phyloP scores from a whole-genome alignment of 305 asterid species.

The Fraxinus floribunda region DNA sequence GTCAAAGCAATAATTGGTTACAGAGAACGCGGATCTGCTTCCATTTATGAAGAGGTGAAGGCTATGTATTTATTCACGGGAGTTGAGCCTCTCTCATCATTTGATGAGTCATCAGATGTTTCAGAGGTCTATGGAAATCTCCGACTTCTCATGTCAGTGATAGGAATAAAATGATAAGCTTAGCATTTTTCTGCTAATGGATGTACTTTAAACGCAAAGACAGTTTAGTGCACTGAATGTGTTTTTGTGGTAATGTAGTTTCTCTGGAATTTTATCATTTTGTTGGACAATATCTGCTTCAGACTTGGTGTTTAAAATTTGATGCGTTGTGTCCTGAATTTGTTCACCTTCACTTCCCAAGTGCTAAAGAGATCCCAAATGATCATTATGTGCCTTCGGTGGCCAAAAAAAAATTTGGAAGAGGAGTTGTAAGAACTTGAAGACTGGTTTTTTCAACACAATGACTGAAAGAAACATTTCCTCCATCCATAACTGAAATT shows the following conservation, averaged over 20 bases:
- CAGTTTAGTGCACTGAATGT: neutral
- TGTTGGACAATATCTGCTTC: neutral
- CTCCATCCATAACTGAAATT: neutral
- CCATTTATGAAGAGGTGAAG: conserved; percentile 54
- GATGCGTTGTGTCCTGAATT: neutral
- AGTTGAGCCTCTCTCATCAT: conserved; percentile 59
- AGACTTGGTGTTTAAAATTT: neutral
- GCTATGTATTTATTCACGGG: conserved; percentile 72
- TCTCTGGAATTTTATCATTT: neutral
- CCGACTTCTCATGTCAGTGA: conserved; percentile 68
- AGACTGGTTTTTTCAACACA: neutral
- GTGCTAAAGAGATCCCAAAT: too few relatives aligned
- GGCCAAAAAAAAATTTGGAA: too few relatives aligned
- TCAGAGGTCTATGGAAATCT: conserved; percentile 47
- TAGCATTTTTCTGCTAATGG: neutral
- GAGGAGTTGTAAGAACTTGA: too few relatives aligned
- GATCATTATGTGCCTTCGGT: too few relatives aligned
- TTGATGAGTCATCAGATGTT: conserved; percentile 22
- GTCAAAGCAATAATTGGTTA: conserved; percentile 63
- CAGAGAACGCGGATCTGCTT: conserved; percentile 36
- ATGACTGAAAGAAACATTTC: neutral
- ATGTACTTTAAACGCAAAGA: neutral
- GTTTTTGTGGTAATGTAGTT: neutral
- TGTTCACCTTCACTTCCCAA: too few relatives aligned
- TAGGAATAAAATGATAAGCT: conserved; percentile 49